Base-by-base conservation (phyloP, 2,329 filamentous ascomycete genomes). In the Alternaria brassicicola region DNA sequence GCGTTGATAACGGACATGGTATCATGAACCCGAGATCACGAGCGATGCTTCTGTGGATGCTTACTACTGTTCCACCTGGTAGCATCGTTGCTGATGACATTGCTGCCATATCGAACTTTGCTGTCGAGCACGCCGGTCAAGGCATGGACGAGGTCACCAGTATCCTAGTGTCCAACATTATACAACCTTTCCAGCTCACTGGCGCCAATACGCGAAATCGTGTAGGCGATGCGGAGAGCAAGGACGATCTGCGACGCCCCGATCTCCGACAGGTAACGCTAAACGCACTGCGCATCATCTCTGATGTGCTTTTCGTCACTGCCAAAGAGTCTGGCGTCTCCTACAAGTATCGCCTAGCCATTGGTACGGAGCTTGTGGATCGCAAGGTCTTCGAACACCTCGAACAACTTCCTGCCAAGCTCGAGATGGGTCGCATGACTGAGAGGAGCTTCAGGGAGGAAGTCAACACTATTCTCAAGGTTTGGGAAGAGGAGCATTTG, bases 61-160 rank as follows among this genome's bases (percentile, higher is more conserved):
- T 98, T n/a, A 87, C 90, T 3, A 87, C 93, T 15, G 81, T 98
- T 25, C 95, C 95, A 3, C 88, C 86, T 3, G 86, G 92, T 36
- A 86, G 88, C 2, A 89, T 86, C 65, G 82, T 97, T 25, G 86
- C 91, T 26, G 92, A 92, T 70, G 93, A 98, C 70, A 86, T 98
- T 43, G 93, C 92, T 1, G 86, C 93, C 5, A 84, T 97, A 2
- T 94, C 93, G 1, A 86, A 89, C 3, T 97, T 98, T 77, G 93
- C 93, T 12, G 92, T 98, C 55, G 89, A 89, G 2, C 92, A 98
- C 74, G 91, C 93, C 1, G 91, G 89, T 36, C 85, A 88, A 19
- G 95, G 93, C 15, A 90, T 92, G 12, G 91, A 96, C 63, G 95
- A 98, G 79, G 89, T 97, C 33, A 93, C 96, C n/a, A 86, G 94